Base-by-base conservation (phyloP, 306 rosid species). In the Rosa multiflora region DNA sequence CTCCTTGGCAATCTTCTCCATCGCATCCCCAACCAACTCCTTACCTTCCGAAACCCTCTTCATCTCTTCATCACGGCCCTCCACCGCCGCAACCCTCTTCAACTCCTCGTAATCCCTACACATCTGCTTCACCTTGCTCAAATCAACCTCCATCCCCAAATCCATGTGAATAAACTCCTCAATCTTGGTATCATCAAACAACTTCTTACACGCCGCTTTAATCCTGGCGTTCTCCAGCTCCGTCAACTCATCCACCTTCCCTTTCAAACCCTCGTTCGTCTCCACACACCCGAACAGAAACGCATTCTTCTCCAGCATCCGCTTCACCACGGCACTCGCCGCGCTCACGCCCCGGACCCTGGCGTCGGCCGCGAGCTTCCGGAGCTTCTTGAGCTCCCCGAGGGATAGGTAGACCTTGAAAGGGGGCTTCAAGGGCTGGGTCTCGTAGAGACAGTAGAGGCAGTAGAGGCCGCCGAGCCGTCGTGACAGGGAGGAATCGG, bases 371-470 rank as follows among this genome's bases (percentile, higher is more conserved):
- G 88, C 90, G 78, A 92, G 93, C 59, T 77, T 69, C 62, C 79
- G 85, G 62, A 95, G 85, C 80, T 88, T 92, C 87, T 80, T 83
- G 84, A 95, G 78, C 88, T 92, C 97, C 62, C 88, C 97, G 75
- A 93, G 82, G 55, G 98, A 93, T 70, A 93, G 76, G 88, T 93
- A 95, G 76, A 93, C 81, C 77, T 79, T 91, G 82, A 87, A 91
- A 56, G 90, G 86, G 23, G 99, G 92, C 70, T 87, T 93, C 81
- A 88, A 88, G 23, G 97, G 97, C 56, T 95, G 99, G 76, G 92
- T 91, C 91, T 95, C 97, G 20, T 91, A 83, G 67, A 95, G 94
- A 77, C 94, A 90, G 77, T 87, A 95, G 76, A 91, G 94, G 89
- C 95, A 86, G 83, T 88, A 93, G 49, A 95, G 89, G 75, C 97